Percentiles rank a stretch among this genome's conserved stretches.
Evolutionary conservation across 352 stramenopile genomes (phyloP).

Genomic region (Pythium plurisporium): DNA sequence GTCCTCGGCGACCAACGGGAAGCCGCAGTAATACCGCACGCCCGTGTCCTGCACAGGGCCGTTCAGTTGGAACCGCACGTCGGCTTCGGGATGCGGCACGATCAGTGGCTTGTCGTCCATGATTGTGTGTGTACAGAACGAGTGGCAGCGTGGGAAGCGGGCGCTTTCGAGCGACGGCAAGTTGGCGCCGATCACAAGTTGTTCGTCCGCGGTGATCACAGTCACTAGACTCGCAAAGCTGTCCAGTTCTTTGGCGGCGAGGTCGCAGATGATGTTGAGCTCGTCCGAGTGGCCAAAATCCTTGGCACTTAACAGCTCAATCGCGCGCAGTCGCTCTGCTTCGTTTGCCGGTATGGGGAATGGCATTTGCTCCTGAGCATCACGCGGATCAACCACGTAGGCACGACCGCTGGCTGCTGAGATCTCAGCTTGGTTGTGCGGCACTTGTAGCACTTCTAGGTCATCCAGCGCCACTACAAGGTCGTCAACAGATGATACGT

Average conservation of each 20-base stretch:
- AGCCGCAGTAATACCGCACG: conserved; percentile 70
- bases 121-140: conserved; percentile 64
- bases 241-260: conserved; percentile 55
- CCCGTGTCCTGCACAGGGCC: conserved; percentile 25
- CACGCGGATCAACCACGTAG: background rate
- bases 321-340: background rate
- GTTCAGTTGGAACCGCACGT: conserved; percentile 58
- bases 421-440: too few relatives aligned
- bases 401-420: too few relatives aligned
- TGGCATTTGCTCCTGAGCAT: background rate
- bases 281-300: conserved; percentile 34
- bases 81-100: conserved; percentile 47
- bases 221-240: conserved; percentile 57
- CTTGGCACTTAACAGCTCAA: conserved; percentile 23
- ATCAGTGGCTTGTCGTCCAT: conserved; percentile 56
- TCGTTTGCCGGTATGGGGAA: background rate
- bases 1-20: conserved; percentile 36
- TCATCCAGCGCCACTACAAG: too few relatives aligned
- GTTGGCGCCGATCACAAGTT: conserved; percentile 48
- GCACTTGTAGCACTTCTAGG: too few relatives aligned
- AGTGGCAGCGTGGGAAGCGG: conserved; percentile 41
- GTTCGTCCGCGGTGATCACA: conserved; percentile 39
- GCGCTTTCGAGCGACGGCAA: conserved; percentile 28
- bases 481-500: too few relatives aligned
- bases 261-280: conserved; percentile 57